These are phyloP conservation scores for Fusarium oxysporum DNA, from an alignment of 2,329 filamentous ascomycete genomes.

Conservation along the genomic window DNA sequence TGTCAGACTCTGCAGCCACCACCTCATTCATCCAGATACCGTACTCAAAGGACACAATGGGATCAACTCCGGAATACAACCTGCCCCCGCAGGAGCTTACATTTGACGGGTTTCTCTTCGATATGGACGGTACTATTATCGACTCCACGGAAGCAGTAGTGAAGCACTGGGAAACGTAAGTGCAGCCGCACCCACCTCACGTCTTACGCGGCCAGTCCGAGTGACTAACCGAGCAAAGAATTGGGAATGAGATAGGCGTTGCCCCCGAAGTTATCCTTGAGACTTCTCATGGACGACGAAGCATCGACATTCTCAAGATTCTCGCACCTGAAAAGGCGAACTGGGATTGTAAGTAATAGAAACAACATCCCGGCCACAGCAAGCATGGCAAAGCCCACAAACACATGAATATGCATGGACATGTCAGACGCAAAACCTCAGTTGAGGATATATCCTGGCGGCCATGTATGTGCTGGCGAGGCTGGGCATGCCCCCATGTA, in stretches of 20 bases:
- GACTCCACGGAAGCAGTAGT: conserved; percentile 82
- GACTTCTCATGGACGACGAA: conserved; percentile 90
- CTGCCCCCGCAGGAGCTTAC: conserved; percentile 59
- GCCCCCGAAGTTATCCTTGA: conserved; percentile 86
- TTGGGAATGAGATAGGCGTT: conserved; percentile 85
- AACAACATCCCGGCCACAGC: neutral
- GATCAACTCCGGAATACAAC: conserved; percentile 53
- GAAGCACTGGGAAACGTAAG: conserved; percentile 80
- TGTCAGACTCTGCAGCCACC: neutral
- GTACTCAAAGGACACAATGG: conserved; percentile 43
- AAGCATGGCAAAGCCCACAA: neutral
- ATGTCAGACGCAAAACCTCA: conserved; percentile 4
- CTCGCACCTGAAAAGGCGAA: conserved; percentile 88
- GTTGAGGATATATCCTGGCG: neutral
- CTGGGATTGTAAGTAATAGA: conserved; percentile 81
- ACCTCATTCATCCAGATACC: neutral
- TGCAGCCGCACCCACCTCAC: conserved; percentile 3
- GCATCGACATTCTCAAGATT: conserved; percentile 85
- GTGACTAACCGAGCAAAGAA: conserved; percentile 56
- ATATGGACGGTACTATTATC: conserved; percentile 87
- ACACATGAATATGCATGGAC: neutral
- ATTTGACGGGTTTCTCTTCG: conserved; percentile 72
- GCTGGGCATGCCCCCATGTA: neutral
- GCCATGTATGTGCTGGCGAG: conserved; percentile 3
- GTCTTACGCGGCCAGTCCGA: neutral